Evolutionary conservation across 257 asterid species (phyloP).

Genomic region (Ocimum tenuiflorum): DNA sequence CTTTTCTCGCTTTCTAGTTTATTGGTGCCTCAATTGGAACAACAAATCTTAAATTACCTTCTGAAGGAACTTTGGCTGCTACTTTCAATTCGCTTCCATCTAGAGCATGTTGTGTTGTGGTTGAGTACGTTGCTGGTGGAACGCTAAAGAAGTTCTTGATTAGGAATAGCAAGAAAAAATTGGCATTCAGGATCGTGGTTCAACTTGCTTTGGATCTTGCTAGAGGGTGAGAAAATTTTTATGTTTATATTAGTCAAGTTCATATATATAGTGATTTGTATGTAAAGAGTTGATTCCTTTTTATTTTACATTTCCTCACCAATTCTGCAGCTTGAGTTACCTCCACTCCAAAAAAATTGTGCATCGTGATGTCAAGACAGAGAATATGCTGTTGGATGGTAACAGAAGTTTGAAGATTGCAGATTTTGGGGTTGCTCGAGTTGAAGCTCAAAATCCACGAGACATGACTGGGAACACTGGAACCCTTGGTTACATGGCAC

Average conservation of each 20-base stretch:
- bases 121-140: slow-evolving; percentile 52
- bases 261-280: too few species aligned
- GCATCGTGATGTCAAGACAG: slow-evolving; percentile 55
- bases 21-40: slow-evolving; percentile 62
- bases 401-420: slow-evolving; percentile 44
- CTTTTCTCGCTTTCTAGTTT: slow-evolving; percentile 27
- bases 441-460: slow-evolving; percentile 60
- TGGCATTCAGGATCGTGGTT: slow-evolving; percentile 42
- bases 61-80: slow-evolving; percentile 24
- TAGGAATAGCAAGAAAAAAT: slow-evolving; percentile 34
- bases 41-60: slow-evolving; percentile 43
- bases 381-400: slow-evolving; percentile 44
- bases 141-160: slow-evolving; percentile 42
- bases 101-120: slow-evolving; percentile 59
- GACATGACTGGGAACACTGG: slow-evolving; percentile 67
- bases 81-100: slow-evolving; percentile 38
- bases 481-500: slow-evolving; percentile 65
- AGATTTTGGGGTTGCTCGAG: slow-evolving; percentile 57
- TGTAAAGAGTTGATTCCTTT: not conserved
- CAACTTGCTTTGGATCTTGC: slow-evolving; percentile 57
- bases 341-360: slow-evolving; percentile 49
- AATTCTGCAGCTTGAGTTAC: slow-evolving; percentile 49
- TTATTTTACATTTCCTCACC: not conserved
- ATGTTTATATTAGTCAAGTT: not conserved
- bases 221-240: slow-evolving; percentile 41